Percentiles rank a stretch among this genome's conserved stretches.
Conservation (phyloP, 345 rosid genomes). For the Barbarea vulgaris region DNA sequence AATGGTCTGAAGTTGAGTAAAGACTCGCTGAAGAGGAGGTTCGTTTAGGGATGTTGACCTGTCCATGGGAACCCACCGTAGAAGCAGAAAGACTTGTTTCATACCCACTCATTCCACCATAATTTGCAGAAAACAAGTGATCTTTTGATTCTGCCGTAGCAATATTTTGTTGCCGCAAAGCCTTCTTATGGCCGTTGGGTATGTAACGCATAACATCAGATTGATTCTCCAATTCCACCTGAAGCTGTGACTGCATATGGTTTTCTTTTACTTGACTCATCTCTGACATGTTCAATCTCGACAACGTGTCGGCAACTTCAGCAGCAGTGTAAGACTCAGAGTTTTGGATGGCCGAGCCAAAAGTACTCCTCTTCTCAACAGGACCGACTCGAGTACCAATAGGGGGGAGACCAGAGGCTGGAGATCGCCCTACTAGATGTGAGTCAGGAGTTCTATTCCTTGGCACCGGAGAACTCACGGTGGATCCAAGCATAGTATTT, state of each 20-base stretch:
- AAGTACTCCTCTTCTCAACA: constrained; percentile 52
- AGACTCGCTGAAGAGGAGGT: constrained; percentile 71
- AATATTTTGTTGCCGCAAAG: constrained; percentile 52
- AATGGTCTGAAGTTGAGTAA: constrained; percentile 51
- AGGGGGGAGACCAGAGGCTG: constrained; percentile 64
- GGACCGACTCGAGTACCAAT: constrained; percentile 61
- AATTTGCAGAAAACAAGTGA: constrained; percentile 50
- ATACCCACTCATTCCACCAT: constrained; percentile 52
- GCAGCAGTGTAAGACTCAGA: constrained; percentile 53
- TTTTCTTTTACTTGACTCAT: constrained; percentile 50
- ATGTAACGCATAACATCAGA: constrained; percentile 50
- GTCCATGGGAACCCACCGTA: constrained; percentile 49
- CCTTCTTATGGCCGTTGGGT: constrained; percentile 57
- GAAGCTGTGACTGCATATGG: constrained; percentile 50
- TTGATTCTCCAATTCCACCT: constrained; percentile 45
- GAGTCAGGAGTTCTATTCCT: constrained; percentile 77
- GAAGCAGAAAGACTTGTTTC: constrained; percentile 54
- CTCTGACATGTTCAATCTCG: constrained; percentile 58
- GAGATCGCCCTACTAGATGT: constrained; percentile 56
- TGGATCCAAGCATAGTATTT: constrained; percentile 53
- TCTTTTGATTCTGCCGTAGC: constrained; percentile 50
- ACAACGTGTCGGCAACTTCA: constrained; percentile 62
- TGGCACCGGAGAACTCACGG: constrained; percentile 61
- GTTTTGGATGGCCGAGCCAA: constrained; percentile 51
- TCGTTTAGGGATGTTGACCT: constrained; percentile 61